Evolutionary conservation across 2,329 filamentous ascomycete species (phyloP), one percentile per base, ranked within the genome.

Genomic region (Botryotinia convoluta): DNA sequence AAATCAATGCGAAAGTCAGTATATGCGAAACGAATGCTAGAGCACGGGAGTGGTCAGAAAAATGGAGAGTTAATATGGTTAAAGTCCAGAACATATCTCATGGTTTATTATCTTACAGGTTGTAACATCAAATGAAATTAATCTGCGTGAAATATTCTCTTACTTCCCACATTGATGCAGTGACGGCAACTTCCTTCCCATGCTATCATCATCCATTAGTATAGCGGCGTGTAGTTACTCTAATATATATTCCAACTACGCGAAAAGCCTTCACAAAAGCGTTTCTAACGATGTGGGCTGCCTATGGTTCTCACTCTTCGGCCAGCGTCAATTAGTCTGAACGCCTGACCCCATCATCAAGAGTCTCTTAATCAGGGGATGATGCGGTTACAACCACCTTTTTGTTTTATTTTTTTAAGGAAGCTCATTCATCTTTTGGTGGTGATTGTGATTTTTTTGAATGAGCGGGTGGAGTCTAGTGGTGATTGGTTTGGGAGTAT

Each of bases 341-440:
- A 4, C 65, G 48, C 65, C 65, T 57, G 37, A 37, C n/a, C 5
- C 14, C 65, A 68, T 68, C 35, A 68, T 68, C 48, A 32, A 68
- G 65, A 68, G 65, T 42, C 65, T 32, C 48, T 54, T 51, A 39
- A 29, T 42, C 35, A 42, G 48, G 37, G 65, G 48, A 68, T 68
- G 65, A n/a, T 68, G 48, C 7, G 1, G 26, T 51, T 68, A 22
- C 26, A 57, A 57, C 18, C 9, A 39, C 14, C 35, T 68, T 68
- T 54, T 68, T 68, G 32, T 29, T 37, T n/a, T 20, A 0, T 4
- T 22, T 42, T 42, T 62, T 42, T 32, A 22, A 29, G 26, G 6
- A n/a, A 32, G 35, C n/a, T 7, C 1, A 29, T 68, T 42, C 26
- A 57, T 18, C 22, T 54, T 57, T 68, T 29, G 8, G 22, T 54